These are phyloP conservation scores for Teunomyces gatunensis DNA, from an alignment of 805 yeast species.

Conservation along the genomic window DNA sequence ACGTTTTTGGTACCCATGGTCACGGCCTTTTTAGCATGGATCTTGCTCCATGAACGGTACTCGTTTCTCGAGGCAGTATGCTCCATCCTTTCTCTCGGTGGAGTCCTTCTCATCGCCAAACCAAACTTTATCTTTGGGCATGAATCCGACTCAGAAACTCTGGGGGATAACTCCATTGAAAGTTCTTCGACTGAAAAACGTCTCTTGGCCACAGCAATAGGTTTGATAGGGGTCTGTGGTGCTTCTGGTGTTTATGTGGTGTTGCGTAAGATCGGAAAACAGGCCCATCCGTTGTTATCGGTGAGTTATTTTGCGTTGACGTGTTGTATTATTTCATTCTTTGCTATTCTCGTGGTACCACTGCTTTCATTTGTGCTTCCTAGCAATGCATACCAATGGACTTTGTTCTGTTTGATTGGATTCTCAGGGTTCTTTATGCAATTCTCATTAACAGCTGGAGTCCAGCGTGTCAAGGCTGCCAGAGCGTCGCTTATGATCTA, in stretches of 20 bases:
- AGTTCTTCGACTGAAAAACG: constrained; percentile 53
- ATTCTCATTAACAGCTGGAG: constrained; percentile 72
- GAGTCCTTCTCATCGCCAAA: constrained; percentile 78
- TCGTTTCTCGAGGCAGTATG: constrained; percentile 67
- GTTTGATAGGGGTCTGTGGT: constrained; percentile 66
- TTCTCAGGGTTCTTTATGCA: constrained; percentile 82
- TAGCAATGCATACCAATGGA: constrained; percentile 62
- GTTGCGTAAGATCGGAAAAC: constrained; percentile 70
- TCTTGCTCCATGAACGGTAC: constrained; percentile 63
- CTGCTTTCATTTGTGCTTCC: constrained; percentile 61
- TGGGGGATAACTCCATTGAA: constrained; percentile 42
- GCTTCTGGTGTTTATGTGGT: constrained; percentile 68
- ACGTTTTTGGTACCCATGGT: constrained; percentile 76
- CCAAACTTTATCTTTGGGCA: constrained; percentile 69
- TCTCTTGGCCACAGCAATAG: constrained; percentile 60
- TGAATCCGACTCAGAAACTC: constrained; percentile 27
- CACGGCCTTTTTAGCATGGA: constrained; percentile 71
- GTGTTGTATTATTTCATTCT: constrained; percentile 52
- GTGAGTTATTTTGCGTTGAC: constrained; percentile 73
- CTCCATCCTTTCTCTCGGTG: constrained; percentile 63
- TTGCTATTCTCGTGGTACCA: constrained; percentile 55
- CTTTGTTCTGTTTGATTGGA: constrained; percentile 59
- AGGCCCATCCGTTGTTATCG: constrained; percentile 76
- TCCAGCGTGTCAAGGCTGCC: constrained; percentile 77
- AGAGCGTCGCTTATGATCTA: constrained; percentile 74